phyloP scores from a whole-genome alignment of 306 rosid species.

The Rubus idaeus region DNA sequence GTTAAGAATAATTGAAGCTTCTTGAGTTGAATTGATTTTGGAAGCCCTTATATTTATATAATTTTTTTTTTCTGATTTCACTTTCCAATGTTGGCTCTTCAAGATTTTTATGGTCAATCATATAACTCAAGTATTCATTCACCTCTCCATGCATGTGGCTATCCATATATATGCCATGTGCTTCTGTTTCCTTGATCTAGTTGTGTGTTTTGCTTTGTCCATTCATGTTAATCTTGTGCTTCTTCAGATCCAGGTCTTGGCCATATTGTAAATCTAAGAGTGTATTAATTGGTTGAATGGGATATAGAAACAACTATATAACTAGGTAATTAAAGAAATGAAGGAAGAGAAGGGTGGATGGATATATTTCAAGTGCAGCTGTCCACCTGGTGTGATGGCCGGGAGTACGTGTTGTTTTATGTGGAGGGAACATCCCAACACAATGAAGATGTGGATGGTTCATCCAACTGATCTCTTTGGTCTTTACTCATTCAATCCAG shows the following conservation, averaged over 20 bases:
- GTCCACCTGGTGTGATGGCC: conserved; percentile 2
- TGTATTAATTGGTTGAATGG: background rate
- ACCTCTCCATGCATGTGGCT: background rate
- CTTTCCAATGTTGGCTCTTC: background rate
- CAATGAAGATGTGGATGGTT: conserved; percentile 31
- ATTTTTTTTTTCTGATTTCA: background rate
- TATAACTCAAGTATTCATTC: background rate
- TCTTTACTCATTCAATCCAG: background rate
- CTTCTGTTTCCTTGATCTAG: background rate
- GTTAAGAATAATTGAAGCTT: too few relatives aligned
- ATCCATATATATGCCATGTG: background rate
- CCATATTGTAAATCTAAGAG: too few relatives aligned
- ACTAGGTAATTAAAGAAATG: background rate
- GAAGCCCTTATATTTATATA: too few relatives aligned
- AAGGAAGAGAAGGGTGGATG: background rate
- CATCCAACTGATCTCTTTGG: conserved; percentile 20
- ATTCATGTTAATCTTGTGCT: background rate
- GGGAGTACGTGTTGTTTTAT: conserved; percentile 36
- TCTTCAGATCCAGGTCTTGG: background rate
- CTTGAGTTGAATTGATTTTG: too few relatives aligned
- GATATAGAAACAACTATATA: background rate
- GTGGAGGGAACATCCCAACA: conserved; percentile 43
- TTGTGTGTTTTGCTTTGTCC: background rate
- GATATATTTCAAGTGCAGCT: background rate
- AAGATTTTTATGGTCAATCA: background rate